These are phyloP conservation scores for Vicia villosa DNA, from an alignment of 306 rosid species.

Conservation along the genomic window DNA sequence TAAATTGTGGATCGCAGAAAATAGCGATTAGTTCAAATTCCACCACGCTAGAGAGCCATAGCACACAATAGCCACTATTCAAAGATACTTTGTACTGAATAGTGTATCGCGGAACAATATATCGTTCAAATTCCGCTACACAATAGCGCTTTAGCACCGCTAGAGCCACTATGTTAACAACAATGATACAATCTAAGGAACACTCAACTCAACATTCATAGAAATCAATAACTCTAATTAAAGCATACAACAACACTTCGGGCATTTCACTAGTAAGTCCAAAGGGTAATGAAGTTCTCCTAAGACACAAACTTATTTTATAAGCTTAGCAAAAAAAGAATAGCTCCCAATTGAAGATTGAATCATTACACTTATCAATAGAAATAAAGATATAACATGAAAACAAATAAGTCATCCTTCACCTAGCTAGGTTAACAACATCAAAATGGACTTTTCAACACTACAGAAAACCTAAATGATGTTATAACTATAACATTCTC, in stretches of 20 bases:
- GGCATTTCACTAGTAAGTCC: background rate
- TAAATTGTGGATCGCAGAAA: no score
- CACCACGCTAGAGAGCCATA: no score
- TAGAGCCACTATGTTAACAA: no score
- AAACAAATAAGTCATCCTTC: slow-evolving; percentile 7
- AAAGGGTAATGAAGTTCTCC: slow-evolving; percentile 3
- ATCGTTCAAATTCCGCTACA: no score
- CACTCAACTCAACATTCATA: slow-evolving; percentile 15
- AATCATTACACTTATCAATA: slow-evolving; percentile 5
- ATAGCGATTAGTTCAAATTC: no score
- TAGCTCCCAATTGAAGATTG: slow-evolving; percentile 20
- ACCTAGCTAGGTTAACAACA: slow-evolving; percentile 19
- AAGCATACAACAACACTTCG: slow-evolving; percentile 10
- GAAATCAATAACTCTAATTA: slow-evolving; percentile 12
- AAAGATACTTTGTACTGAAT: no score
- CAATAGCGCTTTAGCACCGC: no score
- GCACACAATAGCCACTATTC: no score
- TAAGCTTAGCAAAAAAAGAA: background rate
- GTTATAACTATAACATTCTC: background rate
- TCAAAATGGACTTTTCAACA: slow-evolving; percentile 5
- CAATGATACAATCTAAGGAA: background rate
- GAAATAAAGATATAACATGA: slow-evolving; percentile 5
- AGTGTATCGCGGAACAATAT: no score
- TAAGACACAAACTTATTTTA: background rate
- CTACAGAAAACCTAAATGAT: slow-evolving; percentile 15